Evolutionary conservation across 345 rosid genomes (phyloP), one percentile per base, ranked within the genome.

Genomic region (Aurinia saxatilis): DNA sequence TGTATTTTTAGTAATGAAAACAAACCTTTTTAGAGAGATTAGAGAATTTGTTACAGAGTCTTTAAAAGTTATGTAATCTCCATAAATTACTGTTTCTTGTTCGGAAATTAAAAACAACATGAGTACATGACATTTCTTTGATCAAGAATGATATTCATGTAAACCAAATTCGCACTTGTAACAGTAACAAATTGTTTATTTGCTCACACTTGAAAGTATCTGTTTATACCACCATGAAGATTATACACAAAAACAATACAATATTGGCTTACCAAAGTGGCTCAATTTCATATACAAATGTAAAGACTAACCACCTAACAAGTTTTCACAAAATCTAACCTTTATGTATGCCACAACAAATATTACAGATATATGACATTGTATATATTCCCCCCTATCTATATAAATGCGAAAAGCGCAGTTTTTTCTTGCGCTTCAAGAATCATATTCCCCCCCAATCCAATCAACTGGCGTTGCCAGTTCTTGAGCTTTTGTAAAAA

Each of bases 391-490:
- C 27, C 45, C 25, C 64, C 69, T 63, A 70, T 56, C 59, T 70
- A 63, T 70, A 63, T 48, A 49, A 70, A 63, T 56, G 69, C 58
- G 4, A 48, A 31, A 37, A 31, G 52, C 73, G 52, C 59, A 3
- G 14, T 55, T 12, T 38, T 11, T 62, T 30, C 74, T 70, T 63
- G 69, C 74, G 74, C 65, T 63, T 63, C 69, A 70, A 70, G 74
- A 70, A 70, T 70, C 65, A 54, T 19, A 10, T 10, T n/a, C n/a
- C n/a, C 13, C 35, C 59, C 58, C 65, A 48, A 38, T 47, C 48
- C 30, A 33, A 16, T 33, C 34, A 3, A 57, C 40, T 57, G 56
- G 62, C 56, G 37, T 66, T 47, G 63, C 57, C 42, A 57, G 50
- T 40, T 68, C 17, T 16, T 51, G 40, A 51, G 15, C 14, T 14